Evolutionary conservation across 1,139 yeast genomes (phyloP).

Genomic region (Pichia sp.): DNA sequence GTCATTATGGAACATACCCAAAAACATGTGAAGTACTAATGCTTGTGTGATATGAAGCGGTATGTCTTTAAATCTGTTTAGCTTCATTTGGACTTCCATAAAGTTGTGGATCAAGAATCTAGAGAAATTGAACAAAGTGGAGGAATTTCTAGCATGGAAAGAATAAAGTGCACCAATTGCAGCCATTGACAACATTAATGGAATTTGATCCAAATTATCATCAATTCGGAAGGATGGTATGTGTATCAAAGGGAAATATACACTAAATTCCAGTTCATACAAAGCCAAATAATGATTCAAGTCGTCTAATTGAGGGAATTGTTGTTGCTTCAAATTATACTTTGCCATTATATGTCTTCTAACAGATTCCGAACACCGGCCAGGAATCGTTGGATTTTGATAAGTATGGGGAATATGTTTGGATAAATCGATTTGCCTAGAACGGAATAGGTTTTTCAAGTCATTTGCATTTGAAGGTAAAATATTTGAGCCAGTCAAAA

Average conservation of each 20-base stretch:
- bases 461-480: constrained; percentile 30
- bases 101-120: constrained; percentile 73
- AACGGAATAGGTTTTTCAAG: constrained; percentile 51
- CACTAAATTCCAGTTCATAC: constrained; percentile 70
- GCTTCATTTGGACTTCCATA: constrained; percentile 56
- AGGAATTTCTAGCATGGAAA: constrained; percentile 74
- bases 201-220: constrained; percentile 58
- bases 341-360: constrained; percentile 49
- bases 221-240: constrained; percentile 58
- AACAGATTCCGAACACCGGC: constrained; percentile 46
- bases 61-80: constrained; percentile 52
- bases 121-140: constrained; percentile 71
- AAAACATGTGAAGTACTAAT: constrained; percentile 71
- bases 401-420: constrained; percentile 33
- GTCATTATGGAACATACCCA: constrained; percentile 80
- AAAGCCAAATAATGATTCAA: constrained; percentile 67
- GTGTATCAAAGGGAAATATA: constrained; percentile 80
- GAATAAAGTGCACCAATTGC: constrained; percentile 86
- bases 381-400: constrained; percentile 28
- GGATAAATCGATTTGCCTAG: constrained; percentile 58
- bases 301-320: constrained; percentile 71
- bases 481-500: constrained; percentile 6
- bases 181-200: constrained; percentile 75
- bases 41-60: constrained; percentile 91
- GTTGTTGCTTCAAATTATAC: constrained; percentile 48